Evolutionary conservation across 2,329 filamentous ascomycete genomes (phyloP).

Genomic region (Alternaria dauci): DNA sequence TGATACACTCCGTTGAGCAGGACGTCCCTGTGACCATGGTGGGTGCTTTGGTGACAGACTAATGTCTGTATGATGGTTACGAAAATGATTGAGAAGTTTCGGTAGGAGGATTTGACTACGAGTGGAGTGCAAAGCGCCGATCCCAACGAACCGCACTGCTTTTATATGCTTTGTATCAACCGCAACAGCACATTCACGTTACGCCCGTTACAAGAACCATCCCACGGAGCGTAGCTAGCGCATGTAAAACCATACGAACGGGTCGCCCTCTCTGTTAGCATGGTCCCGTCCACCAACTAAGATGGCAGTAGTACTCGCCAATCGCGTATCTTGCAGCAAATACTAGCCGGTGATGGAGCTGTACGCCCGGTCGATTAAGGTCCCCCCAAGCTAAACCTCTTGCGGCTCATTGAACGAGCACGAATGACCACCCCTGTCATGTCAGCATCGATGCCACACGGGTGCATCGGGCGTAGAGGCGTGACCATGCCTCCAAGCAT

Average conservation of each 20-base stretch:
- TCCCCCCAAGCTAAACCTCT: conserved; percentile 11
- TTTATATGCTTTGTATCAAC: background rate
- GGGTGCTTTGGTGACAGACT: background rate
- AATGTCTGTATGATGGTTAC: background rate
- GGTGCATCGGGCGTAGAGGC: background rate
- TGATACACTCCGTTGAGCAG: conserved; percentile 34
- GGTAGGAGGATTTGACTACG: background rate
- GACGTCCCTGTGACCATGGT: conserved; percentile 9
- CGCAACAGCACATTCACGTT: background rate
- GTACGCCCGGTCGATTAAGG: background rate
- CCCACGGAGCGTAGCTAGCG: background rate
- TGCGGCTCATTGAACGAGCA: conserved; percentile 25
- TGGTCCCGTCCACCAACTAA: background rate
- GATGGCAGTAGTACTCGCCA: background rate
- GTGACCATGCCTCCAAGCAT: background rate
- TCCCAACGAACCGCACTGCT: background rate
- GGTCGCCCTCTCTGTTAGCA: background rate
- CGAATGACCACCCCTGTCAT: background rate
- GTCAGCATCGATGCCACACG: background rate
- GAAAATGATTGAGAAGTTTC: background rate
- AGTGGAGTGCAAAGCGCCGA: background rate
- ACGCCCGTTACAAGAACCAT: background rate
- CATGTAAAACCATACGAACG: background rate
- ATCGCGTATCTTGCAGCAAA: background rate
- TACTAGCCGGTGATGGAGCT: background rate